Base-by-base conservation (phyloP, 768 basidiomycete species). In the Pleurotus tuber-regium region DNA sequence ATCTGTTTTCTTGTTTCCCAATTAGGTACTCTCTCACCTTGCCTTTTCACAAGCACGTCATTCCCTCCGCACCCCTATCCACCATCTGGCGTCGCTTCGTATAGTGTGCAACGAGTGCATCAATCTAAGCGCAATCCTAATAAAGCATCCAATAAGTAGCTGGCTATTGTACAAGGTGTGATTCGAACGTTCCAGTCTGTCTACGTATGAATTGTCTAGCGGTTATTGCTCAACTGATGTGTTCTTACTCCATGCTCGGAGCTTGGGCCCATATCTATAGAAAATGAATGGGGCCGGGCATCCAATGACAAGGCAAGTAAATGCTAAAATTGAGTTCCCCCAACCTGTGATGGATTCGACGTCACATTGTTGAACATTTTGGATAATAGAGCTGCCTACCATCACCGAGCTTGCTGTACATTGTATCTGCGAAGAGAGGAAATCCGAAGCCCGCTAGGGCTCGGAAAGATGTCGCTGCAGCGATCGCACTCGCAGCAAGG, bases 381-480 rank as follows among this genome's bases (percentile, higher is more conserved):
- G 36, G 28, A 28, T 35, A 48, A 21, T 18, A 30, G 14, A 30
- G 44, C 11, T 12, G 59, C 63, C 10, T 36, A 67, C 69, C 69
- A 53, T 74, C 66, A 4, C 82, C 84, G 0, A 86, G 64, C 30
- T 65, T 64, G 8, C 62, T 66, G 59, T 76, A 84, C 73, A 85
- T 79, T 39, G 74, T 67, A 47, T 80, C 80, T 3, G 79, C 82
- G 56, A 86, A 86, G 25, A 86, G 64, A 5, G 84, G 85, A 60
- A 87, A 84, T 9, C 74, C 78, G 43, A 83, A 85, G 2, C 84
- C 84, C 3, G 78, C 76, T 2, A 84, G 58, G 1, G 80, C 78
- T 38, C 84, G 71, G 53, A 84, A 67, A 59, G 70, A 81, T 0
- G 78, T 63, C 24, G 79, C 76, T 0, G 79, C 83, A 0, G 82